A percentile compares a stretch with the other conserved stretches of the same genome.
Conservation (phyloP, 495 filamentous ascomycete genomes). For the Jackrogersella minutella region DNA sequence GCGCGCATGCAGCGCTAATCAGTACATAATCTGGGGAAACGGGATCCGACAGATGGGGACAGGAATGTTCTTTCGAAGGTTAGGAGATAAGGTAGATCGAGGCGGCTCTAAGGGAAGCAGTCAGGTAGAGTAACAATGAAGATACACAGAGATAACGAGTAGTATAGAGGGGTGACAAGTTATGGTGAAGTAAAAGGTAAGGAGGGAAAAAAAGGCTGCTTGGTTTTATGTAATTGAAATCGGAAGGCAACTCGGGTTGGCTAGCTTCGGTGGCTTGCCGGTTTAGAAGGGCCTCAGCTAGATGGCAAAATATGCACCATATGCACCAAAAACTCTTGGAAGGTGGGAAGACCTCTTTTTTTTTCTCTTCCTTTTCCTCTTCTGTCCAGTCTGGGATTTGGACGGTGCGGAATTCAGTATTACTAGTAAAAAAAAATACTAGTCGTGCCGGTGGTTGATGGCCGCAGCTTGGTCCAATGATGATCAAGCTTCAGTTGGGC, state of each 20-base stretch:
- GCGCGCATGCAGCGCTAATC: slow-evolving; percentile 55
- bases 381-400: slow-evolving; percentile 29
- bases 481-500: slow-evolving; percentile 21
- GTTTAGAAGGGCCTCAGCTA: slow-evolving; percentile 30
- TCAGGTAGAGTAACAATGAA: slow-evolving; percentile 39
- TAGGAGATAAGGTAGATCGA: slow-evolving; percentile 43
- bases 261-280: slow-evolving; percentile 27
- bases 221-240: slow-evolving; percentile 67
- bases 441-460: slow-evolving; percentile 31
- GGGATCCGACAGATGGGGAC: slow-evolving; percentile 58
- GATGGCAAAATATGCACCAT: slow-evolving; percentile 25
- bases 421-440: slow-evolving; percentile 38
- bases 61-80: slow-evolving; percentile 49
- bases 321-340: slow-evolving; percentile 12
- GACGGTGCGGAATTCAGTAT: slow-evolving; percentile 33
- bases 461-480: slow-evolving; percentile 24
- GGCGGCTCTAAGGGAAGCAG: slow-evolving; percentile 29
- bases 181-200: slow-evolving; percentile 57
- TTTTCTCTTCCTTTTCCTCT: slow-evolving; percentile 24
- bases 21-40: slow-evolving; percentile 60
- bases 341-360: slow-evolving; percentile 36
- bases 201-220: slow-evolving; percentile 52
- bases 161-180: slow-evolving; percentile 53
- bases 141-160: slow-evolving; percentile 49
- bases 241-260: slow-evolving; percentile 31